Evolutionary conservation across 768 basidiomycete genomes (phyloP).

Genomic region (Scleroderma citrinum): DNA sequence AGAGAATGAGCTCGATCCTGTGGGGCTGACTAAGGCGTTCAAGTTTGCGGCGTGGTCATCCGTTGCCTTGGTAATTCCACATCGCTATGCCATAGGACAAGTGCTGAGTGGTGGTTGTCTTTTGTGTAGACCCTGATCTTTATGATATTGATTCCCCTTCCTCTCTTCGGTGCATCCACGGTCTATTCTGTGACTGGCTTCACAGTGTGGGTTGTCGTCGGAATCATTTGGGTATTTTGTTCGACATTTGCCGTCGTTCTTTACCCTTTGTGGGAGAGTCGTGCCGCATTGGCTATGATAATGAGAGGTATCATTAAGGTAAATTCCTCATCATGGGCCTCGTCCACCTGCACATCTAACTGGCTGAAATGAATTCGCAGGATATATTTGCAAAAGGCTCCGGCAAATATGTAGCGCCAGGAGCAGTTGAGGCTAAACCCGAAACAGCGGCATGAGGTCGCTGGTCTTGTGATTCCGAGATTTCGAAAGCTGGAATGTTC

Average conservation of each 20-base stretch:
- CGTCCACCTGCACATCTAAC: neutral
- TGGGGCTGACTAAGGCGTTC: constrained; percentile 66
- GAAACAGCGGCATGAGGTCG: neutral
- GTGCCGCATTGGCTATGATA: constrained; percentile 58
- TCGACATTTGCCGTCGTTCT: constrained; percentile 73
- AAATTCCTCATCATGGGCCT: neutral
- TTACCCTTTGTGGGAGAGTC: constrained; percentile 84
- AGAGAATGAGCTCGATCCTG: constrained; percentile 60
- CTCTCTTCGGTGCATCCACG: constrained; percentile 78
- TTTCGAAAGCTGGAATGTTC: no score
- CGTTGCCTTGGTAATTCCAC: constrained; percentile 47
- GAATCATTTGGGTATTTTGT: constrained; percentile 79
- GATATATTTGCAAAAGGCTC: constrained; percentile 37
- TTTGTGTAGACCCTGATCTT: constrained; percentile 48
- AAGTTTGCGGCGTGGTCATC: constrained; percentile 76
- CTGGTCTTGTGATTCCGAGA: no score
- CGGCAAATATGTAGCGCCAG: constrained; percentile 30
- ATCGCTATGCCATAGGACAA: neutral
- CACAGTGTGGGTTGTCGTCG: constrained; percentile 75
- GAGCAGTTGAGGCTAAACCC: neutral
- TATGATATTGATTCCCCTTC: constrained; percentile 74
- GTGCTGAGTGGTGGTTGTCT: neutral
- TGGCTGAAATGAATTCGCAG: constrained; percentile 16
- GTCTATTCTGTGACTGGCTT: constrained; percentile 61
- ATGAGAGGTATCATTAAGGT: constrained; percentile 60